These are phyloP conservation scores for Myxozyma vanderwaltii DNA, from an alignment of 805 yeast genomes.

Conservation along the genomic window DNA sequence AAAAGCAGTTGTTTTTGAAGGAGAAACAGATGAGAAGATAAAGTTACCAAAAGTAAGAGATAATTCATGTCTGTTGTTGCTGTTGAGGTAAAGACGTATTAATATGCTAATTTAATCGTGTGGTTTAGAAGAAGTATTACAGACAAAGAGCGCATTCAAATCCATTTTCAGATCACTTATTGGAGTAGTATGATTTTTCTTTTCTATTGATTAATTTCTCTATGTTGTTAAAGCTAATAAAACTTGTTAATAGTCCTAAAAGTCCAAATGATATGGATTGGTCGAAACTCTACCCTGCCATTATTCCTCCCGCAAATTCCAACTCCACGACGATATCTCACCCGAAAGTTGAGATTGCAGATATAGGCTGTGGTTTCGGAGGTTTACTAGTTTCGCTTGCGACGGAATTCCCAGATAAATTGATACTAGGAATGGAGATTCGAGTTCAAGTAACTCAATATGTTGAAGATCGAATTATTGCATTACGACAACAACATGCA, in stretches of 20 bases:
- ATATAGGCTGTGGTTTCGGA: constrained; percentile 97
- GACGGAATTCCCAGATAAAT: constrained; percentile 68
- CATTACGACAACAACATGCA: constrained; percentile 65
- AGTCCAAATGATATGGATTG: constrained; percentile 87
- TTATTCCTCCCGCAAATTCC: constrained; percentile 39
- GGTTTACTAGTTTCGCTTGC: constrained; percentile 82
- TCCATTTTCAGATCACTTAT: constrained; percentile 92
- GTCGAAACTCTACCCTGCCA: constrained; percentile 72
- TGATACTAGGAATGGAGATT: constrained; percentile 83
- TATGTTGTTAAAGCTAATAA: not conserved
- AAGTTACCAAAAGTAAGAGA: constrained; percentile 26
- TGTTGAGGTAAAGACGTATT: no score
- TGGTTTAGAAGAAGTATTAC: constrained; percentile 69
- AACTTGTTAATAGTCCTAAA: constrained; percentile 51
- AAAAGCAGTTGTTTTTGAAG: constrained; percentile 51
- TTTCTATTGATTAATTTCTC: no score
- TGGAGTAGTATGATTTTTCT: constrained; percentile 59
- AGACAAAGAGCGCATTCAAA: constrained; percentile 98
- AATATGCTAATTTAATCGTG: no score
- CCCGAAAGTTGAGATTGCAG: constrained; percentile 79
- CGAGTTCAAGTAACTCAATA: constrained; percentile 96
- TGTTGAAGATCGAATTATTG: constrained; percentile 92
- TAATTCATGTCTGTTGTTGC: no score
- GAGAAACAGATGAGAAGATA: constrained; percentile 24
- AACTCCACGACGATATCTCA: constrained; percentile 23